Conservation (phyloP, 1,284 basidiomycete genomes). For the Apiotrichum gracile region DNA sequence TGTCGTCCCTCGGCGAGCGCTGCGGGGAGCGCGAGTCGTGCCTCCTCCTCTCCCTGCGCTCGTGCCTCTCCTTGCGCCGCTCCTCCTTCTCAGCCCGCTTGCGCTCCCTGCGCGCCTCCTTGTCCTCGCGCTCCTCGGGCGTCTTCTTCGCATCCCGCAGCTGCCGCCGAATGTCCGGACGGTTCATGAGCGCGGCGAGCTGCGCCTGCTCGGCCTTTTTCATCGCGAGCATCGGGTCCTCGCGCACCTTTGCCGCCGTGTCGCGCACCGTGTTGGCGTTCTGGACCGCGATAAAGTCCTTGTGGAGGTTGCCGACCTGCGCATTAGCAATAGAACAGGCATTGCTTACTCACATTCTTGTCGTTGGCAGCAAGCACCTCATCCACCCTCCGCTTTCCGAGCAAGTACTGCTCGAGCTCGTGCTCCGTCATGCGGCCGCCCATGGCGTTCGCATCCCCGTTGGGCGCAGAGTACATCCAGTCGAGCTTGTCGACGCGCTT, state of each 20-base stretch:
- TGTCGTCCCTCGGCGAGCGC: conserved; percentile 25
- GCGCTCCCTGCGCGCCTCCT: conserved; percentile 56
- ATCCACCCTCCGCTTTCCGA: conserved; percentile 98
- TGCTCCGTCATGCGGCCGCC: conserved; percentile 54
- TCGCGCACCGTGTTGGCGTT: conserved; percentile 89
- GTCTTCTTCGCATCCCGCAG: conserved; percentile 66
- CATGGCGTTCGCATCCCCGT: conserved; percentile 69
- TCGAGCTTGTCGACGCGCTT: conserved; percentile 90
- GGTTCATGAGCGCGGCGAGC: conserved; percentile 80
- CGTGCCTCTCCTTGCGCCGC: conserved; percentile 6
- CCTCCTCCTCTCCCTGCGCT: conserved; percentile 12
- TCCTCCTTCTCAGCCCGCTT: conserved; percentile 56
- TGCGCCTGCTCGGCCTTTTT: conserved; percentile 96
- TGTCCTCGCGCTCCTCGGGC: conserved; percentile 49
- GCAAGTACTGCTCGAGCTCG: conserved; percentile 90
- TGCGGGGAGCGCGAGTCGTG: conserved; percentile 21
- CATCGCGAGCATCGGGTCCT: conserved; percentile 92
- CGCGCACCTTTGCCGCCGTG: conserved; percentile 84
- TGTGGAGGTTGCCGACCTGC: conserved; percentile 74
- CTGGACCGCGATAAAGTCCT: conserved; percentile 84
- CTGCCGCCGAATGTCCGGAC: conserved; percentile 80
- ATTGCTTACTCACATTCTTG: conserved; percentile 62
- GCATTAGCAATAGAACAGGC: background rate
- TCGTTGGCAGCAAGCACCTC: conserved; percentile 80
- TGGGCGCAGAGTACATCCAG: conserved; percentile 98